Conservation (phyloP, 768 basidiomycete genomes). For the Pulveroboletus sp. region DNA sequence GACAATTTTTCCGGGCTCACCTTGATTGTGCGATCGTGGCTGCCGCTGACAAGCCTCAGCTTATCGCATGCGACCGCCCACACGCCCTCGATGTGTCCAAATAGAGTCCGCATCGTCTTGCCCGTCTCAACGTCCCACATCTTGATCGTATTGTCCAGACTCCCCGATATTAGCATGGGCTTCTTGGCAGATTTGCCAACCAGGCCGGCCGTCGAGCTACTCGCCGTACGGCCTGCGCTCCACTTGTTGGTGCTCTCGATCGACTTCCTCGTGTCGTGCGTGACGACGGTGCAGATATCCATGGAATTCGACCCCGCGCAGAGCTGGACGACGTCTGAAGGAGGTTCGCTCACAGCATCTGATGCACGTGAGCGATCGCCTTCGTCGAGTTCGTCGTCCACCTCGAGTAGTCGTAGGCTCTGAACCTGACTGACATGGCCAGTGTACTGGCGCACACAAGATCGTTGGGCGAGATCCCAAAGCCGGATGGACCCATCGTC, state of each 20-base stretch:
- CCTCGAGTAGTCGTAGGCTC: conserved; percentile 73
- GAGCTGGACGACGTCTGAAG: conserved; percentile 15
- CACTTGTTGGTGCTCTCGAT: conserved; percentile 12
- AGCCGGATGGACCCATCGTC: conserved; percentile 92
- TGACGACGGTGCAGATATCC: conserved; percentile 30
- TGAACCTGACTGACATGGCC: conserved; percentile 97
- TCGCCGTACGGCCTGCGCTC: conserved; percentile 3
- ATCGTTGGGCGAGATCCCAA: conserved; percentile 83
- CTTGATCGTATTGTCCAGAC: conserved; percentile 93
- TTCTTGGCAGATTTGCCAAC: conserved; percentile 37
- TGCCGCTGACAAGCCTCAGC: conserved; percentile 85
- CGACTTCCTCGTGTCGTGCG: conserved; percentile 18
- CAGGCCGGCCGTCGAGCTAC: conserved; percentile 2
- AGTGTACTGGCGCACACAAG: conserved; percentile 77
- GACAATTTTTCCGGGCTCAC: conserved; percentile 38
- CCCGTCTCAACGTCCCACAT: conserved; percentile 93
- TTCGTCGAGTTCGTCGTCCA: conserved; percentile 47
- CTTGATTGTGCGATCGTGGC: conserved; percentile 97
- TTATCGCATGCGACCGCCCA: conserved; percentile 95
- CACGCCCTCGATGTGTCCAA: conserved; percentile 97
- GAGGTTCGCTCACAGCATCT: conserved; percentile 13
- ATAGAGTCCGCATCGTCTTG: conserved; percentile 73
- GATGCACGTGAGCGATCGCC: conserved; percentile 10
- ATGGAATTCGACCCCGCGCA: conserved; percentile 10
- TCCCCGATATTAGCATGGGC: conserved; percentile 82